Evolutionary conservation across 768 basidiomycete species (phyloP).

Genomic region (Suillus ampliporus): DNA sequence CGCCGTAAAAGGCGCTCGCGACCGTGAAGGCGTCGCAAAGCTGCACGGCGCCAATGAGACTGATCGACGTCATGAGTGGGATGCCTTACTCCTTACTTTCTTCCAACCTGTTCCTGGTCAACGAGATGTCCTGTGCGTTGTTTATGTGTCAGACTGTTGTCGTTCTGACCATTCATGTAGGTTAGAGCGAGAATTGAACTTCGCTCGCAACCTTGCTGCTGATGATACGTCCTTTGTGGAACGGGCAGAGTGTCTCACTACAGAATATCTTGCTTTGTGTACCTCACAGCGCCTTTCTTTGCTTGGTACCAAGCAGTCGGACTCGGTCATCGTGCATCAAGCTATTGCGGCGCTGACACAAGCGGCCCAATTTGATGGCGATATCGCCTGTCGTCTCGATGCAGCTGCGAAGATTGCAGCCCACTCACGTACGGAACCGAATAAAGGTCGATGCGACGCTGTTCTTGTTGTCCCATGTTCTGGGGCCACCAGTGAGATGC

Average conservation of each 20-base stretch:
- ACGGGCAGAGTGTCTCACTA: background rate
- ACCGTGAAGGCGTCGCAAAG: background rate
- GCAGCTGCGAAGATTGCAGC: background rate
- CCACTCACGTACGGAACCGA: background rate
- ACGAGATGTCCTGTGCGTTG: background rate
- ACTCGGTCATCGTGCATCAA: background rate
- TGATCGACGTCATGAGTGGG: conserved; percentile 1
- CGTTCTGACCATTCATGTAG: too few species aligned
- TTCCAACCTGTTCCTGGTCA: background rate
- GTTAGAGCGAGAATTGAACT: background rate
- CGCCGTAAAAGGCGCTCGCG: background rate
- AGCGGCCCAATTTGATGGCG: background rate
- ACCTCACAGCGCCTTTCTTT: too few species aligned
- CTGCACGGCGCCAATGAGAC: background rate
- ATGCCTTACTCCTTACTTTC: background rate
- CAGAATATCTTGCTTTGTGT: background rate
- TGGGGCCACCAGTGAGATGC: too few species aligned
- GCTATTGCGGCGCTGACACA: background rate
- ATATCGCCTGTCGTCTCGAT: too few species aligned
- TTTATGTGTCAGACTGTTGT: background rate
- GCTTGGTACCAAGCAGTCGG: too few species aligned
- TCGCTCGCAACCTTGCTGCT: background rate
- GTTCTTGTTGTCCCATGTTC: background rate
- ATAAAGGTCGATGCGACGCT: background rate
- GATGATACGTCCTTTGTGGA: background rate